phyloP scores from a whole-genome alignment of 2,329 filamentous ascomycete species.

The Aspergillus hiratsukae region DNA sequence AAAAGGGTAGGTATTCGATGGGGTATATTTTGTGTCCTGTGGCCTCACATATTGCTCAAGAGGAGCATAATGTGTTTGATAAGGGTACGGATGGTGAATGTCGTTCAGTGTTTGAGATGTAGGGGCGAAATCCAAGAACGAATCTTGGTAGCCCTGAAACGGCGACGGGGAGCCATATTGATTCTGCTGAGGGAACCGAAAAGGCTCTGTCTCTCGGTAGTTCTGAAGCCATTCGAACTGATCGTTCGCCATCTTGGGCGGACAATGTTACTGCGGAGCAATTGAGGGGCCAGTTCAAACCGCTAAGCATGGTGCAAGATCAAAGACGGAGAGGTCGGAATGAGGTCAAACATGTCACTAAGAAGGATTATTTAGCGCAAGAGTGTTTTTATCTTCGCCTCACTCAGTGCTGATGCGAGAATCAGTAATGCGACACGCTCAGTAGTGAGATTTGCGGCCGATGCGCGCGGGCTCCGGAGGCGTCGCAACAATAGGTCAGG shows the following conservation, averaged over 20 bases:
- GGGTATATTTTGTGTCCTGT: not conserved
- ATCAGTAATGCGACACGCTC: not conserved
- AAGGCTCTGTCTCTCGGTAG: conserved; percentile 5
- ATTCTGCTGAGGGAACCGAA: not conserved
- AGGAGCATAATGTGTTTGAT: not conserved
- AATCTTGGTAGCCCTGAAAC: not conserved
- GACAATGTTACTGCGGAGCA: not conserved
- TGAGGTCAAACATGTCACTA: not conserved
- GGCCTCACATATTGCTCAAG: not conserved
- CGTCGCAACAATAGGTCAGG: not conserved
- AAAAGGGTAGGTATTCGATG: not conserved
- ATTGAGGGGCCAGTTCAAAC: not conserved
- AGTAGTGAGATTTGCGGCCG: not conserved
- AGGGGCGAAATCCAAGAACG: not conserved
- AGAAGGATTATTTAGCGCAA: not conserved
- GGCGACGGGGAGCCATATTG: not conserved
- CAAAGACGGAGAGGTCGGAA: not conserved
- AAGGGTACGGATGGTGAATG: not conserved
- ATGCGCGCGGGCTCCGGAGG: not conserved
- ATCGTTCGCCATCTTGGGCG: conserved; percentile 16
- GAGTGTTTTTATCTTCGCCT: not conserved
- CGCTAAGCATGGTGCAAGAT: not conserved
- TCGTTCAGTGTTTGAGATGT: not conserved
- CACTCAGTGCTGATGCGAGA: not conserved
- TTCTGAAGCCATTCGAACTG: conserved; percentile 16